phyloP scores from a whole-genome alignment of 345 rosid species.

The Gossypium sturtianum region DNA sequence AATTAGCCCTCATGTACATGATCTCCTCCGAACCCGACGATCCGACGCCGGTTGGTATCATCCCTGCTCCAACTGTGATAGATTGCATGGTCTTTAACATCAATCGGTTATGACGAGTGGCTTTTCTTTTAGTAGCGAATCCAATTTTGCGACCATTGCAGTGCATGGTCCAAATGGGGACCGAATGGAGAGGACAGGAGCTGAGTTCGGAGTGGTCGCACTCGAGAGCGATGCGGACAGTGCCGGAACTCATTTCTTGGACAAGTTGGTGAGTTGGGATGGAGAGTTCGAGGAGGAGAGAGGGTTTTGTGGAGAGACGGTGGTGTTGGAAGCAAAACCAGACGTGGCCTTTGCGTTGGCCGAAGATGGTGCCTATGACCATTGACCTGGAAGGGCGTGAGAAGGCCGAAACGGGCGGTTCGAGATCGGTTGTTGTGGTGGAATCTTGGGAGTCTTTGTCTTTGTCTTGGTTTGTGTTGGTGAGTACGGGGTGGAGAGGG shows the following conservation, averaged over 20 bases:
- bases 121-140: constrained; percentile 48
- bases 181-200: constrained; percentile 53
- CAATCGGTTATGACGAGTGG: constrained; percentile 36
- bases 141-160: constrained; percentile 68
- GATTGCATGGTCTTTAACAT: constrained; percentile 73
- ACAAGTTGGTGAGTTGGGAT: constrained; percentile 56
- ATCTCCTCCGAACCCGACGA: constrained; percentile 52
- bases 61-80: constrained; percentile 74
- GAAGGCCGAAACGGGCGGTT: constrained; percentile 5
- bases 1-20: constrained; percentile 80
- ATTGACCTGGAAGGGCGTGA: constrained; percentile 62
- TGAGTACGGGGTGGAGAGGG: constrained; percentile 3
- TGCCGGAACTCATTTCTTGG: constrained; percentile 67
- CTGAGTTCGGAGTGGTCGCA: constrained; percentile 43
- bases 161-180: constrained; percentile 63
- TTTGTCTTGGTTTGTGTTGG: neutral
- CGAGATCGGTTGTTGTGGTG: constrained; percentile 17
- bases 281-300: constrained; percentile 72
- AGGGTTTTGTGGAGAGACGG: constrained; percentile 65
- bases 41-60: constrained; percentile 45
- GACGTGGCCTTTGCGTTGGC: constrained; percentile 72
- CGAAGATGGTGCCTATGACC: constrained; percentile 82
- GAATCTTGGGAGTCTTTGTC: constrained; percentile 28
- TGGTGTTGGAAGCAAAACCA: constrained; percentile 83
- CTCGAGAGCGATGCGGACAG: constrained; percentile 73